Conservation (phyloP, 2,329 filamentous ascomycete species). For the Huntiella savannae region DNA sequence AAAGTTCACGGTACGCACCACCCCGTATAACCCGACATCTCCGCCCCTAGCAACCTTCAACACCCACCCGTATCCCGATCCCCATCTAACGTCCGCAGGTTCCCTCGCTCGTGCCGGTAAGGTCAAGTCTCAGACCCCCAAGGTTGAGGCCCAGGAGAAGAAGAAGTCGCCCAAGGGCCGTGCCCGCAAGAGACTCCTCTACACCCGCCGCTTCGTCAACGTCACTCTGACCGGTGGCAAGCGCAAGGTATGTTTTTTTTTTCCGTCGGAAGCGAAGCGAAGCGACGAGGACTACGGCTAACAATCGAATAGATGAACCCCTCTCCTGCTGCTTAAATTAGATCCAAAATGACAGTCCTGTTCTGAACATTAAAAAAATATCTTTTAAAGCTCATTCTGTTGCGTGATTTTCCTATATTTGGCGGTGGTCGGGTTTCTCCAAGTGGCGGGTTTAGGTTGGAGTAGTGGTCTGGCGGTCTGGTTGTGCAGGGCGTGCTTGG, state of each 20-base stretch:
- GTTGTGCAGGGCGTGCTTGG: too few relatives aligned
- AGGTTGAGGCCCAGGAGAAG: constrained; percentile 89
- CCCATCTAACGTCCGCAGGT: constrained; percentile 4
- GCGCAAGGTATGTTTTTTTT: constrained; percentile 54
- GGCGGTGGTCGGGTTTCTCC: too few relatives aligned
- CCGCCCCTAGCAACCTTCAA: background rate
- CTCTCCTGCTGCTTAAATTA: constrained; percentile 22
- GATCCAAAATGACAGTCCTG: background rate
- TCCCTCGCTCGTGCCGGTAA: constrained; percentile 71
- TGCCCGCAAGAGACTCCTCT: constrained; percentile 89
- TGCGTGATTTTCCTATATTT: too few relatives aligned
- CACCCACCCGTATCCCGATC: background rate
- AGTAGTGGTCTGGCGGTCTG: too few relatives aligned
- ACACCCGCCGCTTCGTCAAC: constrained; percentile 97
- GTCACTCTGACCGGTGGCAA: constrained; percentile 95
- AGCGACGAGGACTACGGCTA: background rate
- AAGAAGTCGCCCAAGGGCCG: constrained; percentile 92
- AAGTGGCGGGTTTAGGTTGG: too few relatives aligned
- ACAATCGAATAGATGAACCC: constrained; percentile 21
- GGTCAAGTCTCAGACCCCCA: constrained; percentile 92
- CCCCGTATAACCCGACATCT: background rate
- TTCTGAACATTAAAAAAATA: constrained; percentile 1
- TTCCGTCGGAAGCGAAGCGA: too few relatives aligned
- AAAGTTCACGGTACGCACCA: constrained; percentile 13
- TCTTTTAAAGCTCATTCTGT: too few relatives aligned